A percentile compares a stretch with the other conserved stretches of the same genome.
Conservation (phyloP, 2,329 filamentous ascomycete genomes). For the Tolypocladium pustulatum region DNA sequence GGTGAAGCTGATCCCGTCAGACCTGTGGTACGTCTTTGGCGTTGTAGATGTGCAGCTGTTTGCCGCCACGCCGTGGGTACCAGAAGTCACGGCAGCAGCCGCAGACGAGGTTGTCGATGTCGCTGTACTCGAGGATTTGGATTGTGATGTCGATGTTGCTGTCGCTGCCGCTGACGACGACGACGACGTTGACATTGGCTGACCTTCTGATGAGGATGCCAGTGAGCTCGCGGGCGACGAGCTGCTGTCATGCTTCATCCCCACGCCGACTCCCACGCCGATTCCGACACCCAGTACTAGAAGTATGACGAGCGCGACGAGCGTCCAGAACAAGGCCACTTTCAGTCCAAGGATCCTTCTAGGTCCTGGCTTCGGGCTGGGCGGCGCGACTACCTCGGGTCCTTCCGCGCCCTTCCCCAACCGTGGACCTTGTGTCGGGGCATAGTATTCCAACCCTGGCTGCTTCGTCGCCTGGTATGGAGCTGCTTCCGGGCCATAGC, state of each 20-base stretch:
- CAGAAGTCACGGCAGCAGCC: constrained; percentile 2
- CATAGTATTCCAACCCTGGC: neutral
- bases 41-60: constrained; percentile 7
- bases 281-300: neutral
- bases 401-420: neutral
- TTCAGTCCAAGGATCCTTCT: neutral
- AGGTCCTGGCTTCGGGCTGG: neutral
- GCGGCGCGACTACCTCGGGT: neutral
- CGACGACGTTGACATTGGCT: neutral
- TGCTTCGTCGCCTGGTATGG: neutral
- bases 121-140: neutral
- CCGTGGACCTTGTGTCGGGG: neutral
- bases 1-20: constrained; percentile 3
- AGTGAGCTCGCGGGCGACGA: neutral
- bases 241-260: neutral
- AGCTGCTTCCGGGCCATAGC: neutral
- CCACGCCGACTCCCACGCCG: neutral
- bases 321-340: neutral
- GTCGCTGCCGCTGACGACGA: neutral
- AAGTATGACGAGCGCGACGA: neutral
- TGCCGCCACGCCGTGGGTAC: constrained; percentile 4
- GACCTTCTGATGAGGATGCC: neutral
- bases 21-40: constrained; percentile 4
- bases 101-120: neutral
- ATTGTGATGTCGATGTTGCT: neutral